Conservation (phyloP, 805 yeast species). For the Lipomyces anomalus region DNA sequence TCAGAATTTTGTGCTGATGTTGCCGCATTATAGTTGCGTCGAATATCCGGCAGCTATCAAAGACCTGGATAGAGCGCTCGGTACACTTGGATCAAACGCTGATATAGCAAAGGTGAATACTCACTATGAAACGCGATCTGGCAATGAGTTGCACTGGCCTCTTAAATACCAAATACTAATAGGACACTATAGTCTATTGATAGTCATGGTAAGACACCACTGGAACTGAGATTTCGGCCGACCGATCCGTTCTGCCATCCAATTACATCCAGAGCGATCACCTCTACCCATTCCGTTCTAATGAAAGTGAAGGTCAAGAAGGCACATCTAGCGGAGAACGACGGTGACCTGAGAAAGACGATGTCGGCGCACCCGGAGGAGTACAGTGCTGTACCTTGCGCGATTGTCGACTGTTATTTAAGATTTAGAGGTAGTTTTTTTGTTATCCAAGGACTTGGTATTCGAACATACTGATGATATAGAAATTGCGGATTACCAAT, state of each 20-base stretch:
- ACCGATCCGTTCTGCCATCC: slow-evolving; percentile 45
- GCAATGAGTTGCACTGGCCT: too few relatives aligned
- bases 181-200: slow-evolving; percentile 29
- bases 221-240: slow-evolving; percentile 36
- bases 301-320: slow-evolving; percentile 33
- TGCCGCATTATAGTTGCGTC: slow-evolving; percentile 21
- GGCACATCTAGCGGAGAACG: slow-evolving; percentile 26
- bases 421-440: slow-evolving; percentile 79
- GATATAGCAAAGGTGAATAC: neutral
- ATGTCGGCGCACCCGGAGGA: slow-evolving; percentile 49
- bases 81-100: slow-evolving; percentile 10
- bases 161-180: too few relatives aligned
- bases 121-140: neutral
- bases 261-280: slow-evolving; percentile 33
- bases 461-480: slow-evolving; percentile 3
- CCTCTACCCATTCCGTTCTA: slow-evolving; percentile 28
- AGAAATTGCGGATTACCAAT: slow-evolving; percentile 42
- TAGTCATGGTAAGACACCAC: slow-evolving; percentile 27
- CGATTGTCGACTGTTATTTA: slow-evolving; percentile 60
- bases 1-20: too few relatives aligned
- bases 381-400: slow-evolving; percentile 54
- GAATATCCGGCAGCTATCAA: slow-evolving; percentile 21
- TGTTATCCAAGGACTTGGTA: slow-evolving; percentile 2
- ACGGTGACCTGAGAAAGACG: slow-evolving; percentile 51
- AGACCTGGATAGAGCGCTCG: slow-evolving; percentile 15